phyloP scores from a whole-genome alignment of 2,329 filamentous ascomycete species.

The Triangularia setosa region DNA sequence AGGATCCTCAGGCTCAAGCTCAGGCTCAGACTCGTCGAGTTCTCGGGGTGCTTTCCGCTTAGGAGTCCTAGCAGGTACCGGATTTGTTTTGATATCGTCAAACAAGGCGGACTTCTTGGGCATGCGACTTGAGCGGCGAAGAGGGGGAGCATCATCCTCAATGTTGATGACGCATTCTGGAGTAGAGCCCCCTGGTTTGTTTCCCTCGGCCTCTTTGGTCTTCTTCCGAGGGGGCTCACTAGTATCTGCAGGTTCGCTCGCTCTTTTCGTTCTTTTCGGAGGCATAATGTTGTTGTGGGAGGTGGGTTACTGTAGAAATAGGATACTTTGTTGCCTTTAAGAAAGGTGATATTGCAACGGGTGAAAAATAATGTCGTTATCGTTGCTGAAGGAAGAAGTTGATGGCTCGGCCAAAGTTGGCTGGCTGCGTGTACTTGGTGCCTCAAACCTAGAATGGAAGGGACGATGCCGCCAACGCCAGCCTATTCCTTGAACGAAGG shows the following conservation, averaged over 20 bases:
- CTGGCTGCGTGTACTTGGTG: neutral
- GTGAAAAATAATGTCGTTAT: neutral
- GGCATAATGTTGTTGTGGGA: neutral
- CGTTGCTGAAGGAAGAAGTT: neutral
- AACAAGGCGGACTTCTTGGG: constrained; percentile 10
- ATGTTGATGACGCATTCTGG: neutral
- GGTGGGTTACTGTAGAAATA: neutral
- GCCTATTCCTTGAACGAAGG: neutral
- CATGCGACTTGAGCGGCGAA: constrained; percentile 20
- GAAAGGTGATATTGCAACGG: neutral
- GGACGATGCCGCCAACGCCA: neutral
- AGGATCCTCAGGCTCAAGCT: constrained; percentile 33
- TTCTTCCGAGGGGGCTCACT: too few relatives aligned
- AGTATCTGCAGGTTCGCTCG: too few relatives aligned
- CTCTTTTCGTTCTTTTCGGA: neutral
- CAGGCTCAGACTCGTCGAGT: constrained; percentile 35
- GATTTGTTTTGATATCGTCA: neutral
- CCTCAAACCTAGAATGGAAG: neutral
- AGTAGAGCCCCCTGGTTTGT: neutral
- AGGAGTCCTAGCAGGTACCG: neutral
- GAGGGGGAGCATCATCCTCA: neutral
- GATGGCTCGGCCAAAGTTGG: neutral
- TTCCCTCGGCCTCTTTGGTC: neutral
- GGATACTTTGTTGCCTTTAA: neutral
- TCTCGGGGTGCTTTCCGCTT: constrained; percentile 26